Evolutionary conservation across 2,329 filamentous ascomycete genomes (phyloP).

Genomic region (Diaporthe ilicicola): DNA sequence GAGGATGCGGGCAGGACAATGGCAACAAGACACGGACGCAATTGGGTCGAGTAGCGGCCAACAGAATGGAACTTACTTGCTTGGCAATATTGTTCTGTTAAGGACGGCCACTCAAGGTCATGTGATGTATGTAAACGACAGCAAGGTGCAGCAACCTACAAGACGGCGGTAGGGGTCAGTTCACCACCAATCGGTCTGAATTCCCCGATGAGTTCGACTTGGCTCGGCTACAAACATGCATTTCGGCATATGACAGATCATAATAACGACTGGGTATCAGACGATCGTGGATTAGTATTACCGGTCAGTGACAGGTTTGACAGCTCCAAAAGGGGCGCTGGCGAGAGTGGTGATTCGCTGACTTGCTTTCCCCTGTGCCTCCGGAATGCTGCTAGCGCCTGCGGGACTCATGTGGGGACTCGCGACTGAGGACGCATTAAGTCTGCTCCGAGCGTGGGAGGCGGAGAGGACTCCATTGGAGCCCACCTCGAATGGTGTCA

Average conservation of each 20-base stretch:
- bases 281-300: conserved; percentile 25
- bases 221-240: conserved; percentile 28
- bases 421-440: conserved; percentile 9
- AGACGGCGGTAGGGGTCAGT: neutral
- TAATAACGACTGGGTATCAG: conserved; percentile 15
- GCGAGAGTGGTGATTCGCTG: conserved; percentile 20
- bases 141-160: conserved; percentile 2
- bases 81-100: neutral
- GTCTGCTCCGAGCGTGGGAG: conserved; percentile 14
- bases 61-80: neutral
- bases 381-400: neutral
- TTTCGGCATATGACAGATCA: conserved; percentile 32
- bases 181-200: neutral
- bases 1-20: neutral
- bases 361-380: neutral
- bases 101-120: neutral
- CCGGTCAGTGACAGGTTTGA: conserved; percentile 31
- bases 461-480: conserved; percentile 16
- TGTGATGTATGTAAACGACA: conserved; percentile 19
- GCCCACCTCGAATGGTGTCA: conserved; percentile 18
- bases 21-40: neutral
- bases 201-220: neutral
- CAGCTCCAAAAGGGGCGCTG: conserved; percentile 12
- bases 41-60: neutral
- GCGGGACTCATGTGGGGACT: conserved; percentile 13